Conservation (phyloP, 2,329 filamentous ascomycete genomes). For the Penicillium sp. region DNA sequence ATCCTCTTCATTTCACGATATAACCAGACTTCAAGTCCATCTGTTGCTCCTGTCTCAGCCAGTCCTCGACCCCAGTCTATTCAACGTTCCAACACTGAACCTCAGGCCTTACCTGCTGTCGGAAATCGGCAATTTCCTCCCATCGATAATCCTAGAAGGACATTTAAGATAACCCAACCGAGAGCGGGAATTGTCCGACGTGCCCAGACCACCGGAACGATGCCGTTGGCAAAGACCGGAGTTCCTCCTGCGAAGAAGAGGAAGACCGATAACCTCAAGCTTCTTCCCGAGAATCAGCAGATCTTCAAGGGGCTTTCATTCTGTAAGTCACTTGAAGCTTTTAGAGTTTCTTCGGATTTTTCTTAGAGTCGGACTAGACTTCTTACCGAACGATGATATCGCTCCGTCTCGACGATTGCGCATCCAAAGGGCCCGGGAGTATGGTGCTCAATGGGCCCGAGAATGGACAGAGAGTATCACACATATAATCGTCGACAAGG, state of each 20-base stretch:
- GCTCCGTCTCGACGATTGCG: slow-evolving; percentile 64
- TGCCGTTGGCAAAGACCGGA: slow-evolving; percentile 11
- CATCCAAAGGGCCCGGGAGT: slow-evolving; percentile 71
- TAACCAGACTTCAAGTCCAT: not conserved
- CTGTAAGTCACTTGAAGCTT: slow-evolving; percentile 38
- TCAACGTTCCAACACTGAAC: slow-evolving; percentile 10
- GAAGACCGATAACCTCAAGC: slow-evolving; percentile 39
- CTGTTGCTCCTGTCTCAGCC: not conserved
- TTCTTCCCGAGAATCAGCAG: slow-evolving; percentile 53
- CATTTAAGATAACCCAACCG: not conserved
- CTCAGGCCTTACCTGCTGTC: slow-evolving; percentile 3
- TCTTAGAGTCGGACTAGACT: slow-evolving; percentile 47
- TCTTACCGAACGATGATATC: slow-evolving; percentile 77
- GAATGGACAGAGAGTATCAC: slow-evolving; percentile 60
- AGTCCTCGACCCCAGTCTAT: slow-evolving; percentile 1
- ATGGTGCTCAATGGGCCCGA: slow-evolving; percentile 70
- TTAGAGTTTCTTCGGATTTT: not conserved
- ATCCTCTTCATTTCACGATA: slow-evolving; percentile 13
- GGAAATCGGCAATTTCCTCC: not conserved
- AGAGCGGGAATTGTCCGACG: slow-evolving; percentile 9
- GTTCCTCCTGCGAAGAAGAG: slow-evolving; percentile 24
- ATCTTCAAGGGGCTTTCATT: slow-evolving; percentile 63
- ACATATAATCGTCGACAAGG: slow-evolving; percentile 76
- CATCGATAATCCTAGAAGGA: not conserved
- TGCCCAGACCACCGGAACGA: slow-evolving; percentile 13